Percentiles rank a stretch among this genome's conserved stretches.
Evolutionary conservation across 2,329 filamentous ascomycete genomes (phyloP).

Genomic region (Fusarium chuoi): DNA sequence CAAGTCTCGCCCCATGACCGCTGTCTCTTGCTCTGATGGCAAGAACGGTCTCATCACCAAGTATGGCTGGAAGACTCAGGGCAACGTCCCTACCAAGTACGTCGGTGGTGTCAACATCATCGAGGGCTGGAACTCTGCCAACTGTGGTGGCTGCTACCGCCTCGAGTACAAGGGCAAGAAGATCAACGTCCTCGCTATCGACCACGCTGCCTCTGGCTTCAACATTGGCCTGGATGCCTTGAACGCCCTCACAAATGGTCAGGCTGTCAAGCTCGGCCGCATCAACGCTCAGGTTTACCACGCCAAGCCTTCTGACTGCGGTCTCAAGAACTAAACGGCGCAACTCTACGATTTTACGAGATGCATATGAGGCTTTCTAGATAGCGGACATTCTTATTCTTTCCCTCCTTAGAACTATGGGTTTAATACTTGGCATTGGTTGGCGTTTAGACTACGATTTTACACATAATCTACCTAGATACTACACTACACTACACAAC

Average conservation of each 20-base stretch:
- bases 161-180: constrained; percentile 62
- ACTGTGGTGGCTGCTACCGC: constrained; percentile 70
- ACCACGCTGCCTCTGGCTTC: constrained; percentile 61
- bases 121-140: constrained; percentile 64
- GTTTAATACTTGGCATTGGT: constrained; percentile 40
- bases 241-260: constrained; percentile 64
- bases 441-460: constrained; percentile 41
- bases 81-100: constrained; percentile 61
- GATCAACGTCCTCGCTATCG: constrained; percentile 67
- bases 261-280: constrained; percentile 61
- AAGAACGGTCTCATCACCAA: constrained; percentile 71
- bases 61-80: constrained; percentile 68
- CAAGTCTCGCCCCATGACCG: constrained; percentile 61
- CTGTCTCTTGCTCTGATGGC: constrained; percentile 75
- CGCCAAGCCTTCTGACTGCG: constrained; percentile 58
- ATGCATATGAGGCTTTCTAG: constrained; percentile 16
- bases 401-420: constrained; percentile 39
- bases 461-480: constrained; percentile 38
- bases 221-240: constrained; percentile 68
- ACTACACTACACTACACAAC: constrained; percentile 30
- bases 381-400: constrained; percentile 23
- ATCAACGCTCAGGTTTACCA: constrained; percentile 61
- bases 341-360: constrained; percentile 25
- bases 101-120: constrained; percentile 65
- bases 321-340: constrained; percentile 44